Evolutionary conservation across 257 asterid species (phyloP).

Genomic region (Nicotiana undulata): DNA sequence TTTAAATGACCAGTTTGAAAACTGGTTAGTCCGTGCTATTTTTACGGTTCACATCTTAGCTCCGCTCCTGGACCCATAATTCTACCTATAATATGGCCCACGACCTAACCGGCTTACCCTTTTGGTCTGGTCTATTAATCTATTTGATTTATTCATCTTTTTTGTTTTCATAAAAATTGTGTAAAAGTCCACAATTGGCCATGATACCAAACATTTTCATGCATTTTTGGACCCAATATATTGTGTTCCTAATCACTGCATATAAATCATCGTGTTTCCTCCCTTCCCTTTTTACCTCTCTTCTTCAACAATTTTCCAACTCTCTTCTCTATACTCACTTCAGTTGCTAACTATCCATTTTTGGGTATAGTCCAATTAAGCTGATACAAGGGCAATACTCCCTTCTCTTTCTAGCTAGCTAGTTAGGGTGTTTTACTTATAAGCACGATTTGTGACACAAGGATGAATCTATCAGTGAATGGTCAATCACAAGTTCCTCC

Average conservation of each 20-base stretch:
- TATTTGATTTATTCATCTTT: not conserved
- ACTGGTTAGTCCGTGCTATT: too few species aligned
- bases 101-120: not conserved
- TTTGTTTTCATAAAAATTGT: not conserved
- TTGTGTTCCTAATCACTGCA: conserved; percentile 19
- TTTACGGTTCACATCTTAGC: too few species aligned
- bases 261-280: conserved; percentile 39
- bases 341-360: not conserved
- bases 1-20: too few species aligned
- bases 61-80: too few species aligned
- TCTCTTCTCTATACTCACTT: not conserved
- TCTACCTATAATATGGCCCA: not conserved
- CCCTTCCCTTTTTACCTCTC: conserved; percentile 26
- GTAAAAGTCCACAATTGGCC: conserved; percentile 8
- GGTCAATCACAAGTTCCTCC: conserved; percentile 89
- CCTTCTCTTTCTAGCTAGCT: not conserved
- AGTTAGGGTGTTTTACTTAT: not conserved
- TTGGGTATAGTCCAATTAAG: too few species aligned
- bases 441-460: not conserved
- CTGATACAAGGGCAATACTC: too few species aligned
- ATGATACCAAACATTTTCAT: conserved; percentile 46
- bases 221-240: conserved; percentile 23
- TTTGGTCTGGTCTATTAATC: not conserved
- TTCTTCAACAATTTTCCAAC: not conserved
- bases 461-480: conserved; percentile 63